phyloP scores from a whole-genome alignment of 2,329 filamentous ascomycete genomes.

The Byssoonygena ceratinophila region DNA sequence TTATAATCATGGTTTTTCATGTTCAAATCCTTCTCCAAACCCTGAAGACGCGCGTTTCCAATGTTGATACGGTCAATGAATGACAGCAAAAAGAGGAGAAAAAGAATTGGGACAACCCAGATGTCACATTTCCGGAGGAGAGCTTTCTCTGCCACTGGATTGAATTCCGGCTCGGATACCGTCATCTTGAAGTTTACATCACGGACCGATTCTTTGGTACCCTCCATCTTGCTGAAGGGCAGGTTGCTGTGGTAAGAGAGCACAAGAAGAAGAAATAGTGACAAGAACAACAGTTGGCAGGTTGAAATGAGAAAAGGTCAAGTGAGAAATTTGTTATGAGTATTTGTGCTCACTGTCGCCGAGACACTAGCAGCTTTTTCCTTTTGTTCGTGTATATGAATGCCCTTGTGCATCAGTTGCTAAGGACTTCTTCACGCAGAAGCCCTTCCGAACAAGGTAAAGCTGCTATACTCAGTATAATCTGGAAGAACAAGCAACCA shows the following conservation, averaged over 20 bases:
- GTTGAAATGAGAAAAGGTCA: no score
- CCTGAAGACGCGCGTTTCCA: constrained; percentile 39
- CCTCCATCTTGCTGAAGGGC: background rate
- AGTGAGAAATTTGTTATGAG: no score
- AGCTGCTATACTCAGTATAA: background rate
- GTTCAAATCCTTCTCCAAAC: constrained; percentile 35
- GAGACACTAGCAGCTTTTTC: no score
- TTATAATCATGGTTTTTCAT: constrained; percentile 38
- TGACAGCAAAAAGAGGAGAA: constrained; percentile 36
- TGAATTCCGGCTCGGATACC: constrained; percentile 14
- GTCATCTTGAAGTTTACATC: constrained; percentile 21
- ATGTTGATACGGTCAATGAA: constrained; percentile 42
- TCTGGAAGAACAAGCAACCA: background rate
- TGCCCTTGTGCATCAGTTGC: background rate
- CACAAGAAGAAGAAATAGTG: background rate
- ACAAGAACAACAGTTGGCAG: no score
- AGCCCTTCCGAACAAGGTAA: background rate
- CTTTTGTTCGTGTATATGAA: no score
- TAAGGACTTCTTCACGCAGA: background rate
- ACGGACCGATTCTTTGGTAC: constrained; percentile 7
- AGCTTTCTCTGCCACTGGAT: constrained; percentile 28
- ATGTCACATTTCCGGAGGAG: constrained; percentile 41
- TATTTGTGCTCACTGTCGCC: no score
- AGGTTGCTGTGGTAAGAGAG: background rate
- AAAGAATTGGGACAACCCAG: constrained; percentile 40